Evolutionary conservation across 1,284 basidiomycete species (phyloP), one percentile per base, ranked within the genome.

Genomic region (Laetiporus sulphureus): DNA sequence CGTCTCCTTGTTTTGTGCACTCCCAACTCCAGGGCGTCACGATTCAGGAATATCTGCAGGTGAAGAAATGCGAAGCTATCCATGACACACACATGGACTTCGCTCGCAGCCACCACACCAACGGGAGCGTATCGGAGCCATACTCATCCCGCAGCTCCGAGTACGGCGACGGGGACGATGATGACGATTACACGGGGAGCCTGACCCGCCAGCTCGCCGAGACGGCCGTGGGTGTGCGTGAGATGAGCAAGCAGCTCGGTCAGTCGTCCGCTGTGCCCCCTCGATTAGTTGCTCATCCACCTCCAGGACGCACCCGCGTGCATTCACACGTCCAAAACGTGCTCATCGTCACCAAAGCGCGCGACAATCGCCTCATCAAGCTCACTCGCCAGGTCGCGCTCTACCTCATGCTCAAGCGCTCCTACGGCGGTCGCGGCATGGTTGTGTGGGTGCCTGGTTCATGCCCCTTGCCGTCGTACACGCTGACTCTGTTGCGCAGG

Each of bases 221-320:
- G 68, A 99, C 95, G 12, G 96, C 95, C 12, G 91, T 95, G 19
- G 89, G 92, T 32, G 95, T 99, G 20, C 78, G 95, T 38, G 96
- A 99, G 66, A 95, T 98, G 91, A 95, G 91, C 79, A 96, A 96
- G 65, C 91, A 97, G 66, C 83, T 99, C 27, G 94, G 93, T 90
- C 54, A 53, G 83, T 76, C 32, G 29, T 52, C 40, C 42, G 32
- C 44, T 45, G 30, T 43, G 43, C 50, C 36, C 12, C 25, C 42
- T 33, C 44, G 33, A 23, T 33, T 42, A 43, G 24, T 38, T 46
- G 42, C 41, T 43, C 25, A 34, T 24, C 22, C 16, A 13, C 40
- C 36, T 42, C 21, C 57, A 92, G 93, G 93, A 41, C 87, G 94
- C 40, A 93, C 94, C 4, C 79, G 91, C 32, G 91, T 99, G 47